Percentiles rank a stretch among this genome's conserved stretches.
Conservation (phyloP, 2,329 filamentous ascomycete genomes). For the Colletotrichum paranaense region DNA sequence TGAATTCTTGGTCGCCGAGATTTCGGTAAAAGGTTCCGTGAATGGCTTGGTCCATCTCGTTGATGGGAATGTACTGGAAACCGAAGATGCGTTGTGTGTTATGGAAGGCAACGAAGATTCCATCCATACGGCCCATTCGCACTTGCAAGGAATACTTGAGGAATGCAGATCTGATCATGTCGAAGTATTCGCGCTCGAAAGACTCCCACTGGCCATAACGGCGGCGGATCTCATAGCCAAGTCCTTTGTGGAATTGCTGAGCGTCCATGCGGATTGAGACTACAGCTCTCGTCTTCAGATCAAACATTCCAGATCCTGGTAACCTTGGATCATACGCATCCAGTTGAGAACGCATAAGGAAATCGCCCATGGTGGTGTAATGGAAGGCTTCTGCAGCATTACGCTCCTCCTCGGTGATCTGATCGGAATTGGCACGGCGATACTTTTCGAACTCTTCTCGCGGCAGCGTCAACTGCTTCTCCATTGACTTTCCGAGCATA, state of each 20-base stretch:
- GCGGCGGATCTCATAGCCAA: slow-evolving; percentile 86
- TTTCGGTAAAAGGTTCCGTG: slow-evolving; percentile 77
- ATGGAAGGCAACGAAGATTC: slow-evolving; percentile 96
- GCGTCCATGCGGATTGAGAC: slow-evolving; percentile 92
- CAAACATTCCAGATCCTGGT: slow-evolving; percentile 93
- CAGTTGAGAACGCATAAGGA: slow-evolving; percentile 94
- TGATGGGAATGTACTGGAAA: slow-evolving; percentile 90
- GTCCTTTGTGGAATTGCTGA: slow-evolving; percentile 74
- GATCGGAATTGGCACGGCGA: slow-evolving; percentile 73
- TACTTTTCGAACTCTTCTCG: slow-evolving; percentile 90
- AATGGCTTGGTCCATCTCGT: slow-evolving; percentile 90
- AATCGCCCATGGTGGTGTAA: slow-evolving; percentile 86
- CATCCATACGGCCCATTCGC: slow-evolving; percentile 97
- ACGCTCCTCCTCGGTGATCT: slow-evolving; percentile 78
- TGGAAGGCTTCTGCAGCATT: slow-evolving; percentile 83
- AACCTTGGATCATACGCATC: slow-evolving; percentile 89
- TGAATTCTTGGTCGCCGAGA: slow-evolving; percentile 88
- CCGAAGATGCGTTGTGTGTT: slow-evolving; percentile 96
- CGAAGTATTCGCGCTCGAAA: slow-evolving; percentile 94
- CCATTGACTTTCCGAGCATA: slow-evolving; percentile 95
- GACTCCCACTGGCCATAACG: slow-evolving; percentile 86
- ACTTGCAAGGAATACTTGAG: slow-evolving; percentile 97
- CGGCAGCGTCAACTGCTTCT: slow-evolving; percentile 89
- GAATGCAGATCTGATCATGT: slow-evolving; percentile 95
- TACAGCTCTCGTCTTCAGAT: slow-evolving; percentile 94